Percentiles rank a stretch among this genome's conserved stretches.
Conservation (phyloP, 2,329 filamentous ascomycete species). For the Epichloe typhina region DNA sequence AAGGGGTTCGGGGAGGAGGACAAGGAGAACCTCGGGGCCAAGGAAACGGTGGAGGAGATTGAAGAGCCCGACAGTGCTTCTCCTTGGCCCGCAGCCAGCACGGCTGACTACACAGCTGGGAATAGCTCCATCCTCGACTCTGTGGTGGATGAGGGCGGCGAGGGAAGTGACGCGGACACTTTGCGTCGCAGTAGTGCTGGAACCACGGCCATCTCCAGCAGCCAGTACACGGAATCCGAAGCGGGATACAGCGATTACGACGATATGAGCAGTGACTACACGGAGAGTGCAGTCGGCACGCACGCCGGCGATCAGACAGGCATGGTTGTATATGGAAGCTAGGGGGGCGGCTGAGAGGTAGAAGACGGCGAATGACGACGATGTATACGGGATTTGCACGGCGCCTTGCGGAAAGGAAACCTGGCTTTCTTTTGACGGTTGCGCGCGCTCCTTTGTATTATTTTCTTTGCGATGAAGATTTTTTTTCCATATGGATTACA, state of each 20-base stretch:
- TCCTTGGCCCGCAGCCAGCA: slow-evolving; percentile 5
- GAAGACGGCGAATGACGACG: neutral
- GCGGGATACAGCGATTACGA: slow-evolving; percentile 25
- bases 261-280: slow-evolving; percentile 35
- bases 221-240: slow-evolving; percentile 24
- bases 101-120: slow-evolving; percentile 3
- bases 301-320: slow-evolving; percentile 16
- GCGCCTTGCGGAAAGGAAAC: neutral
- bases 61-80: slow-evolving; percentile 19
- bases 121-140: slow-evolving; percentile 9
- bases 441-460: neutral
- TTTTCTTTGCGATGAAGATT: neutral
- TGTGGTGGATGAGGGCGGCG: slow-evolving; percentile 8
- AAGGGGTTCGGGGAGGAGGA: slow-evolving; percentile 41
- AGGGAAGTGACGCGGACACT: slow-evolving; percentile 36
- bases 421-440: neutral
- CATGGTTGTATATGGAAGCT: slow-evolving; percentile 20
- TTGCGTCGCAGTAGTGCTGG: slow-evolving; percentile 34
- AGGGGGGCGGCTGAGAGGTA: neutral
- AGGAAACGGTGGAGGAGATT: slow-evolving; percentile 50
- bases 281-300: slow-evolving; percentile 25
- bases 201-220: slow-evolving; percentile 33
- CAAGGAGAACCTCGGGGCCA: slow-evolving; percentile 50
- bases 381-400: neutral
- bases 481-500: neutral